These are phyloP conservation scores for Abrus pulchellus DNA, from an alignment of 306 rosid species.

Conservation along the genomic window DNA sequence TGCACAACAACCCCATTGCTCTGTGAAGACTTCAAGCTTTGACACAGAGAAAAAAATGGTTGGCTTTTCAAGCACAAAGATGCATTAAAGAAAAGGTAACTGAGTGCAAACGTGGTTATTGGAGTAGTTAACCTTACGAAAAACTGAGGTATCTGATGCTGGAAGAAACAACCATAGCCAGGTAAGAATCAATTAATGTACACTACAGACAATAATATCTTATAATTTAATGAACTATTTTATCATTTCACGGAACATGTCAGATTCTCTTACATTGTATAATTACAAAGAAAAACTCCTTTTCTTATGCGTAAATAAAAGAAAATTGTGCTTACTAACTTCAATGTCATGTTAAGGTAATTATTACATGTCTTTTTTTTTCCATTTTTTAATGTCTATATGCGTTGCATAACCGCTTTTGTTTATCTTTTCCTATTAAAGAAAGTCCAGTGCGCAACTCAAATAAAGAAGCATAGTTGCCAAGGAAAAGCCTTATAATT, in stretches of 20 bases:
- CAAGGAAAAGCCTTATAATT: no score
- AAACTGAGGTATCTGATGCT: slow-evolving; percentile 8
- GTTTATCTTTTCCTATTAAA: background rate
- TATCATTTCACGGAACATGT: background rate
- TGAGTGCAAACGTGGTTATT: background rate
- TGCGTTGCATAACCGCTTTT: background rate
- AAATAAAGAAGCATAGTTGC: no score
- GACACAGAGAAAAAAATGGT: background rate
- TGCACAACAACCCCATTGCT: slow-evolving; percentile 40
- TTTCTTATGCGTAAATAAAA: background rate
- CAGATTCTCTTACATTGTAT: background rate
- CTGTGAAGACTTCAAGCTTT: background rate
- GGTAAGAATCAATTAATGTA: slow-evolving; percentile 30
- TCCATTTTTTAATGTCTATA: background rate
- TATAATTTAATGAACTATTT: background rate
- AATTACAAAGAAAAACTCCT: background rate
- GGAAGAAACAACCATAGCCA: slow-evolving; percentile 3
- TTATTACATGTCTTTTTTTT: background rate
- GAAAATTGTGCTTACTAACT: background rate
- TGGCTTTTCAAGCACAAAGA: background rate
- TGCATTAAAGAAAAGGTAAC: background rate
- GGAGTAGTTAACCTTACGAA: slow-evolving; percentile 12
- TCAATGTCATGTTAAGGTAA: background rate
- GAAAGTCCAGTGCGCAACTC: no score
- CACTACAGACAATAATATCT: background rate